Conservation (phyloP, 2,329 filamentous ascomycete genomes). For the Claviceps pazoutovae region DNA sequence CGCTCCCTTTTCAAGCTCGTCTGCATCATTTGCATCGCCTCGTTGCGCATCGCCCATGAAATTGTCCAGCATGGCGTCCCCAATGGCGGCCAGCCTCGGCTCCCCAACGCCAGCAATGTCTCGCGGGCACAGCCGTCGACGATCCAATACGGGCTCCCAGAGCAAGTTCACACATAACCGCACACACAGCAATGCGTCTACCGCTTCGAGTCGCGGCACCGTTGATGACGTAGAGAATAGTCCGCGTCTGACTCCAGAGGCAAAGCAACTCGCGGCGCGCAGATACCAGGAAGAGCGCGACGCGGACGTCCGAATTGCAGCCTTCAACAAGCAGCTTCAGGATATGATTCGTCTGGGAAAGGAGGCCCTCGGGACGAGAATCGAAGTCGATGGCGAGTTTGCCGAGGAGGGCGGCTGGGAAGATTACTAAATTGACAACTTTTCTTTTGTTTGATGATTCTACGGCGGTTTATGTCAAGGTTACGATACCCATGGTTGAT, state of each 20-base stretch:
- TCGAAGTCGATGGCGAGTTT: constrained; percentile 47
- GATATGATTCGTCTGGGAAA: constrained; percentile 83
- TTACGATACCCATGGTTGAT: constrained; percentile 3
- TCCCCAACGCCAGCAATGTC: constrained; percentile 11
- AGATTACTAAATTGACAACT: constrained; percentile 9
- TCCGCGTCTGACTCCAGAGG: constrained; percentile 47
- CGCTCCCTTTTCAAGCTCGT: constrained; percentile 14
- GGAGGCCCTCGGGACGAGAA: constrained; percentile 65
- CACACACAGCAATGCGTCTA: constrained; percentile 30
- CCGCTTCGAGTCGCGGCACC: constrained; percentile 20
- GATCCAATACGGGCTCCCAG: constrained; percentile 3
- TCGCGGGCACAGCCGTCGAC: constrained; percentile 9
- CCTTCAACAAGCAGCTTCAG: constrained; percentile 65
- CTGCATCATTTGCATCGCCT: constrained; percentile 19
- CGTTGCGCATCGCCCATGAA: constrained; percentile 27
- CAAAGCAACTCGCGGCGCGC: constrained; percentile 58
- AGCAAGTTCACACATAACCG: constrained; percentile 24
- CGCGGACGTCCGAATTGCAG: constrained; percentile 63
- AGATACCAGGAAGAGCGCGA: constrained; percentile 61
- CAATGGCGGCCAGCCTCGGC: constrained; percentile 10
- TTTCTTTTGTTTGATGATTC: background rate
- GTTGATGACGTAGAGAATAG: constrained; percentile 19
- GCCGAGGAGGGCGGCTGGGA: constrained; percentile 29
- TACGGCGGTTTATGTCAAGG: constrained; percentile 1
- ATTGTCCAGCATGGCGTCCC: constrained; percentile 22